Evolutionary conservation across 441 rosid genomes (phyloP), one percentile per base, ranked within the genome.

Genomic region (Daphne laureola): DNA sequence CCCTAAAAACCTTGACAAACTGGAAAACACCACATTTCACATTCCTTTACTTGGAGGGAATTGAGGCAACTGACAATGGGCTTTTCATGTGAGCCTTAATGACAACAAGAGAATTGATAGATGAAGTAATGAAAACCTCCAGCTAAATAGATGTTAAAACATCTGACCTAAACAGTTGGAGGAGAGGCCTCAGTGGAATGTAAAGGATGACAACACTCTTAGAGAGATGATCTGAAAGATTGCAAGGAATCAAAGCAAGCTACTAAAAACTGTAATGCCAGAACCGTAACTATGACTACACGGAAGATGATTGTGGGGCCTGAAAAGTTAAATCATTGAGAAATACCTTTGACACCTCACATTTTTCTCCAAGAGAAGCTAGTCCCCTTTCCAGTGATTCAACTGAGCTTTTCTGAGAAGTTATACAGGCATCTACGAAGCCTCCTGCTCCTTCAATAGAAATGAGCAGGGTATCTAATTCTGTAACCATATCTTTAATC

Each of bases 381-480:
- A 89, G 68, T 63, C 79, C 83, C 57, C 76, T 72, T 71, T 87
- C 97, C 73, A 89, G 59, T 67, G 63, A 82, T 70, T 87, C 90
- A 61, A 89, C 73, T 57, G 79, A 66, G 69, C 64, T 62, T 73
- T 71, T 80, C 69, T 76, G 86, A 26, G 66, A 73, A 64, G 77
- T 68, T 54, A 86, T 82, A 73, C 97, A 86, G 54, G 83, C 82
- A 72, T 93, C 97, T 75, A 61, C 72, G 68, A 81, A 81, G 59
- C 97, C 98, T 56, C 95, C 98, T 18, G 77, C 66, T 76, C 63
- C 83, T 78, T 84, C 89, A 64, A 87, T 83, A 59, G 73, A 78
- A 60, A 76, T 68, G 64, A 93, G 59, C 74, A 93, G 97, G 11
- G 58, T 47, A 71, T 84, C 96, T 79, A 89, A 66, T 65, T 89